These are phyloP conservation scores for Pseudopediastrum boryanum DNA, from an alignment of 139 green algal genomes.

Conservation along the genomic window DNA sequence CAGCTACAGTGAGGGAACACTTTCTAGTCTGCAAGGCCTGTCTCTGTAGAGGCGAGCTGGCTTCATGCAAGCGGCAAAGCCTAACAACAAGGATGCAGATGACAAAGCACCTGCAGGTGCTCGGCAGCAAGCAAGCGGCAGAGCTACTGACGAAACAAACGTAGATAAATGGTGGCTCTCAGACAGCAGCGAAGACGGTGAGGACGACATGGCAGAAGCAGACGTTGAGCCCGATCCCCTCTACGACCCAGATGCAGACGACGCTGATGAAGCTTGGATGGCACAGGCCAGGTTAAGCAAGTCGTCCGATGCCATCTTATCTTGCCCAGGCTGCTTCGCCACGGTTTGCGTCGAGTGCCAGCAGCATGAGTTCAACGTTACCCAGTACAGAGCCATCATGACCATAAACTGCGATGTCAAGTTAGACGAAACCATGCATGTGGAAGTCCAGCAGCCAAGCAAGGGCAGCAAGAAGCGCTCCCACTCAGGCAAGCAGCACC, in stretches of 20 bases:
- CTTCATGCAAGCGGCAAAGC: too few species aligned
- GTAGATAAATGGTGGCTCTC: conserved; percentile 36
- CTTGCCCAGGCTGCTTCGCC: conserved; percentile 71
- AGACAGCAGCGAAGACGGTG: conserved; percentile 12
- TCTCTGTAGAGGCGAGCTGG: too few species aligned
- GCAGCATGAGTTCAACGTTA: conserved; percentile 56
- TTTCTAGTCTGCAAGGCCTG: too few species aligned
- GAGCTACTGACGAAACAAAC: too few species aligned
- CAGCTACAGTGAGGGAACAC: too few species aligned
- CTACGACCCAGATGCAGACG: conserved; percentile 63
- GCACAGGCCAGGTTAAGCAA: conserved; percentile 38
- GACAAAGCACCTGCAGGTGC: too few species aligned
- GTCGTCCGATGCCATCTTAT: conserved; percentile 64
- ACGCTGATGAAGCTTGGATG: conserved; percentile 54
- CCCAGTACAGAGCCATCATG: conserved; percentile 71
- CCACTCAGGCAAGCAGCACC: conserved; percentile 1
- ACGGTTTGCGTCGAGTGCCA: conserved; percentile 78
- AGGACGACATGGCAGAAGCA: background rate
- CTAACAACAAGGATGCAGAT: too few species aligned
- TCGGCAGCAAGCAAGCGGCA: too few species aligned
- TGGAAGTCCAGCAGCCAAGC: background rate
- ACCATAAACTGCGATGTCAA: conserved; percentile 65
- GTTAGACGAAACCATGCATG: conserved; percentile 18
- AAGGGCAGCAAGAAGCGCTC: conserved; percentile 5
- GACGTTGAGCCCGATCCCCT: conserved; percentile 28